phyloP scores from a whole-genome alignment of 129 eudicot species.

The Arctium lappa region DNA sequence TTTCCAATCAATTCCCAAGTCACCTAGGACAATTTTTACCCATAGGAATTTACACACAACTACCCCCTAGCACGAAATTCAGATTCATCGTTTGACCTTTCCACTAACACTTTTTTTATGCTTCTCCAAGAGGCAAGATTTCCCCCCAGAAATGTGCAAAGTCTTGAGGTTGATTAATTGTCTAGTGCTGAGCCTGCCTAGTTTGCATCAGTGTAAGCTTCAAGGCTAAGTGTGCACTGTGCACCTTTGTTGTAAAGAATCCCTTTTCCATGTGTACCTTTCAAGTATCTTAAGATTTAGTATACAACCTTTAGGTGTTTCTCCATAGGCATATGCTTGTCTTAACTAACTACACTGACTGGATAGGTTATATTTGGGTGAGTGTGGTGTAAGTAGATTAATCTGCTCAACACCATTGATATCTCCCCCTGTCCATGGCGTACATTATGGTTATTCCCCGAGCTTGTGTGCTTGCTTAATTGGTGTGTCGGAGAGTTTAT shows the following conservation, averaged over 20 bases:
- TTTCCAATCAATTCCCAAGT: not conserved
- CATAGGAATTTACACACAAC: not conserved
- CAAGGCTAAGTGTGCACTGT: not conserved
- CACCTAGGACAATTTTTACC: not conserved
- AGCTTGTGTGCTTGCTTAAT: not conserved
- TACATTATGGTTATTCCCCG: not conserved
- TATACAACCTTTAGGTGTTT: not conserved
- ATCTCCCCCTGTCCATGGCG: not conserved
- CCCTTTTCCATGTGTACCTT: not conserved
- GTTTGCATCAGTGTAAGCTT: not conserved
- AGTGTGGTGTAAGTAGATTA: too few species aligned
- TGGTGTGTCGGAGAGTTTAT: not conserved
- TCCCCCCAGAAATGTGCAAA: too few species aligned
- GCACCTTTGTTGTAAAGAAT: not conserved
- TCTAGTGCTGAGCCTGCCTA: not conserved
- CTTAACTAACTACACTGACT: not conserved
- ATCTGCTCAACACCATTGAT: not conserved
- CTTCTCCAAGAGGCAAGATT: not conserved
- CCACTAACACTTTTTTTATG: not conserved
- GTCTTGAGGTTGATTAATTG: not conserved
- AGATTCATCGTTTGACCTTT: not conserved
- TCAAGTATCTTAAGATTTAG: not conserved
- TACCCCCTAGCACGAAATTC: not conserved
- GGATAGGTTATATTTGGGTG: not conserved
- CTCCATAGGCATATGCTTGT: not conserved